Conservation (phyloP, 257 asterid genomes). For the Solanum lignicaule region DNA sequence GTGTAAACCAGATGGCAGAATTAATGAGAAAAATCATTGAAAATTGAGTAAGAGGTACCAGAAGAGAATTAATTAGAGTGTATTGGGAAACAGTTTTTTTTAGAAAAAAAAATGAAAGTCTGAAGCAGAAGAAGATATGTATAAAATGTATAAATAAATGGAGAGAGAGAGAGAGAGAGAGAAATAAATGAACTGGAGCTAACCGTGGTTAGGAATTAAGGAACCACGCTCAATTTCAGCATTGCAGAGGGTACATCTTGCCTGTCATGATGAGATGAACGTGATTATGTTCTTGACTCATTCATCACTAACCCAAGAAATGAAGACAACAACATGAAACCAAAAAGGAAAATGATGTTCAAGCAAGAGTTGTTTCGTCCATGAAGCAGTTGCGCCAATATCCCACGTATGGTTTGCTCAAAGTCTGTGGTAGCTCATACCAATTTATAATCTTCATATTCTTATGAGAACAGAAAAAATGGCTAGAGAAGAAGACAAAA, state of each 20-base stretch:
- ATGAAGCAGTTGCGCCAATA: not conserved
- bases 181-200: not conserved
- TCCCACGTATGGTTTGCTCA: not conserved
- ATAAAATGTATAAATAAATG: not conserved
- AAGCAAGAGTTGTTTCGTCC: not conserved
- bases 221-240: slow-evolving; percentile 63
- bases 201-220: slow-evolving; percentile 85
- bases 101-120: not conserved
- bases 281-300: slow-evolving; percentile 8
- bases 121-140: not conserved
- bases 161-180: not conserved
- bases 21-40: not conserved
- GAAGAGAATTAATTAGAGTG: not conserved
- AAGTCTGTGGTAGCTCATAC: not conserved
- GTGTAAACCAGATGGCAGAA: not conserved
- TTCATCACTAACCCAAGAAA: not conserved
- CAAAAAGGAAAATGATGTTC: not conserved
- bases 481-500: not conserved
- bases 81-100: not conserved
- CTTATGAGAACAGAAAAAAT: not conserved
- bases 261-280: slow-evolving; percentile 37
- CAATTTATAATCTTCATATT: not conserved
- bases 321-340: not conserved
- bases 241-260: slow-evolving; percentile 78
- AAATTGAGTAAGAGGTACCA: not conserved